Evolutionary conservation across 495 filamentous ascomycete species (phyloP).

Genomic region (Aspergillus homomorphus): DNA sequence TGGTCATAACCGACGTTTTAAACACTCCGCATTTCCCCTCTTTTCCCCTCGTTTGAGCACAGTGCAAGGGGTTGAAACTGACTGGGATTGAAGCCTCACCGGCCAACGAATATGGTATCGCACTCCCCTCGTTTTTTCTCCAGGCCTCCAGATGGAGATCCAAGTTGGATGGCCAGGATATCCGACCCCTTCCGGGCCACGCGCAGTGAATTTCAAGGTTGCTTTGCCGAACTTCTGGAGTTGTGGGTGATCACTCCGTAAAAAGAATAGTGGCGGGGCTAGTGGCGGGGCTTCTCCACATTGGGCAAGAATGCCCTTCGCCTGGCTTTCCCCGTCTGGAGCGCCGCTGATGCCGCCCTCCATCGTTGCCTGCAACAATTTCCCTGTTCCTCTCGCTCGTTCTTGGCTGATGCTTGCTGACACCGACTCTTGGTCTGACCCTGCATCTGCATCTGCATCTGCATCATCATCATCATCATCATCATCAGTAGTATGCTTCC

Average conservation of each 20-base stretch:
- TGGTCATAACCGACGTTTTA: constrained; percentile 5
- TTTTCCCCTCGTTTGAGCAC: constrained; percentile 9
- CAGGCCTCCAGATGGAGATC: constrained; percentile 13
- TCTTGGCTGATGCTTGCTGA: neutral
- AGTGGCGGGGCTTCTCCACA: constrained; percentile 1
- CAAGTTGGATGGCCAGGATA: neutral
- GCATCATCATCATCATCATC: neutral
- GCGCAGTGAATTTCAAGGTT: neutral
- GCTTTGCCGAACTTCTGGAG: constrained; percentile 14
- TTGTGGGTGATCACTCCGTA: neutral
- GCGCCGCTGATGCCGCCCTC: neutral
- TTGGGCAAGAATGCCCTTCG: constrained; percentile 6
- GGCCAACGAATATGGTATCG: constrained; percentile 21
- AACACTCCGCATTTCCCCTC: constrained; percentile 20
- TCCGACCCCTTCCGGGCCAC: constrained; percentile 13
- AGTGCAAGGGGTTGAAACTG: neutral
- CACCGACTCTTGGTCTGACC: too few relatives aligned
- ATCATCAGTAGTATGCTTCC: neutral
- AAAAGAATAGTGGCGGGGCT: neutral
- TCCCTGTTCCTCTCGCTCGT: neutral
- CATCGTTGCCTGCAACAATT: neutral
- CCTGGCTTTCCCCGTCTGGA: neutral
- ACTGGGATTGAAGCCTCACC: constrained; percentile 17
- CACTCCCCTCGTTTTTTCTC: constrained; percentile 22
- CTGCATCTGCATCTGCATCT: too few relatives aligned